Percentiles rank a stretch among this genome's conserved stretches.
phyloP scores from a whole-genome alignment of 2,329 filamentous ascomycete genomes.

The Cercospora zeina region DNA sequence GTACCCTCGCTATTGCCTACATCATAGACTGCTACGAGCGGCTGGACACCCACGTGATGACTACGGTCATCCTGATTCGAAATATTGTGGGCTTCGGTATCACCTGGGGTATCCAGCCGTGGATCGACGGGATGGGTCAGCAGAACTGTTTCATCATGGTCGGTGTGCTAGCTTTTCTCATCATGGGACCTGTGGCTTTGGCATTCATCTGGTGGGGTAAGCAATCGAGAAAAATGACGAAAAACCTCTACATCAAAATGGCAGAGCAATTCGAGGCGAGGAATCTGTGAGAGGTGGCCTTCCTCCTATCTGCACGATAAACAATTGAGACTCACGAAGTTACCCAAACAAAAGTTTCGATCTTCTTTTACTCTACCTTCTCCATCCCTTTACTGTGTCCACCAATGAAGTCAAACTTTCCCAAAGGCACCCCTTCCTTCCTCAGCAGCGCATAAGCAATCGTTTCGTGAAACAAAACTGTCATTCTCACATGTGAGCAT shows the following conservation, averaged over 20 bases:
- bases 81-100: slow-evolving; percentile 53
- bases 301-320: not conserved
- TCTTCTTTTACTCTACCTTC: slow-evolving; percentile 58
- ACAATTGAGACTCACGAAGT: not conserved
- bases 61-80: slow-evolving; percentile 51
- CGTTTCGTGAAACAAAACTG: slow-evolving; percentile 61
- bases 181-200: slow-evolving; percentile 1
- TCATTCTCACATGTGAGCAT: not conserved
- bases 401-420: slow-evolving; percentile 60
- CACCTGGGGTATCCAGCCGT: slow-evolving; percentile 52
- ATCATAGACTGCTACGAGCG: slow-evolving; percentile 50
- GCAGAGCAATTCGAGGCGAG: not conserved
- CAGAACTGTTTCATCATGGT: slow-evolving; percentile 44
- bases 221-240: not conserved
- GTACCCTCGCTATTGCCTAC: slow-evolving; percentile 46
- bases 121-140: slow-evolving; percentile 43
- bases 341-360: not conserved
- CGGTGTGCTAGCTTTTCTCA: slow-evolving; percentile 18
- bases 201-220: slow-evolving; percentile 1
- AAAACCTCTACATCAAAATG: not conserved
- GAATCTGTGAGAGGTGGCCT: not conserved
- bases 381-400: slow-evolving; percentile 11
- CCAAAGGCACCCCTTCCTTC: slow-evolving; percentile 60
- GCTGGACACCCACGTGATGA: slow-evolving; percentile 48
- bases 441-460: slow-evolving; percentile 63